Conservation (phyloP, 345 rosid genomes). For the Xanthoceras sorbifolium region DNA sequence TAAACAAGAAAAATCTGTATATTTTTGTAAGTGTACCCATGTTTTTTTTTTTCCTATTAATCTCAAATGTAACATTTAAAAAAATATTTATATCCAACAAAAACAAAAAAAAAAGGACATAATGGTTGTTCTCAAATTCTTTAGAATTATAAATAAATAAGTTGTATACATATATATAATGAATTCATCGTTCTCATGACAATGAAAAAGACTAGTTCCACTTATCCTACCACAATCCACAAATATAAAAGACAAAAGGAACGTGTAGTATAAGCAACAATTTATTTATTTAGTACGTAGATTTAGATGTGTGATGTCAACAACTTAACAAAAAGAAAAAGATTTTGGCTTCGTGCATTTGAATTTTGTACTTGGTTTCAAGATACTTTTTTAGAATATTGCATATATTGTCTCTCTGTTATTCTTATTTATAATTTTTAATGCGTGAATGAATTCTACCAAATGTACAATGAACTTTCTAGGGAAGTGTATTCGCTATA, state of each 20-base stretch:
- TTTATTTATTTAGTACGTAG: not conserved
- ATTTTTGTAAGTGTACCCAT: not conserved
- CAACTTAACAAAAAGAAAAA: not conserved
- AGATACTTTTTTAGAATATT: not conserved
- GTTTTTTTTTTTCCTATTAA: not conserved
- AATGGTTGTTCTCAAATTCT: too few relatives aligned
- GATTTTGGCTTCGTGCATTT: slow-evolving; percentile 11
- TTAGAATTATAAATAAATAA: too few relatives aligned
- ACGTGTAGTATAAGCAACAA: not conserved
- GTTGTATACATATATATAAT: too few relatives aligned
- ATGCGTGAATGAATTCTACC: not conserved
- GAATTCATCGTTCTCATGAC: not conserved
- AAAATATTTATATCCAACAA: not conserved
- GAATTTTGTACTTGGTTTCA: not conserved
- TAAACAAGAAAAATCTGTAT: too few relatives aligned
- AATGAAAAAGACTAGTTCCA: slow-evolving; percentile 1
- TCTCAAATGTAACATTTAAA: not conserved
- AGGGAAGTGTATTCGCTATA: too few relatives aligned
- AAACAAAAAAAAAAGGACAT: too few relatives aligned
- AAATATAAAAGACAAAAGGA: not conserved
- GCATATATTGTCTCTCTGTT: not conserved
- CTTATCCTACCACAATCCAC: not conserved
- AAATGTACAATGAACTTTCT: not conserved
- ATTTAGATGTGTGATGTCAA: not conserved
- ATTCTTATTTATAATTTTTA: too few relatives aligned